Conservation (phyloP, 2,329 filamentous ascomycete genomes). For the Colletotrichum sp. region DNA sequence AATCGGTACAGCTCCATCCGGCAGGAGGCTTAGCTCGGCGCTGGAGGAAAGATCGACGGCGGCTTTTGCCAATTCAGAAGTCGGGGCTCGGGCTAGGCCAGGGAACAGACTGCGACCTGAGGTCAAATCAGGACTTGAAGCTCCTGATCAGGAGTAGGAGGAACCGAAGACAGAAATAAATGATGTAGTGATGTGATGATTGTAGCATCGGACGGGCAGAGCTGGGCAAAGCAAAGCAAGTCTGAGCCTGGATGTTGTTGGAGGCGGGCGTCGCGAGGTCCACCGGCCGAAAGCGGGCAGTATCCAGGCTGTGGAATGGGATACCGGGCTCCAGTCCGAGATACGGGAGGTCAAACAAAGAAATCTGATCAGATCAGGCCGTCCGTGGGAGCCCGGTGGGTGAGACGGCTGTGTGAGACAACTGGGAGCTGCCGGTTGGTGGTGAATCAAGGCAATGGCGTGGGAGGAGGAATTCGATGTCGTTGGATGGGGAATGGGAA, state of each 20-base stretch:
- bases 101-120: background rate
- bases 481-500: background rate
- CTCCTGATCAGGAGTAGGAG: background rate
- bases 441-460: background rate
- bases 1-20: constrained; percentile 4
- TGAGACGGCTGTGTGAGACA: background rate
- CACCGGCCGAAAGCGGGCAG: constrained; percentile 9
- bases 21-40: constrained; percentile 7
- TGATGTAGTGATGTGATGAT: constrained; percentile 13
- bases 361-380: background rate
- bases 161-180: background rate
- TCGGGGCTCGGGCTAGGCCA: background rate
- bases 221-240: background rate
- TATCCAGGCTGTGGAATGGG: background rate
- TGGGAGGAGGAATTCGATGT: background rate
- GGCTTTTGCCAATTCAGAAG: constrained; percentile 11
- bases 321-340: background rate
- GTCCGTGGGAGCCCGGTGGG: background rate
- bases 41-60: constrained; percentile 13
- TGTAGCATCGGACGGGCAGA: background rate
- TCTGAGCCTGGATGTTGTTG: background rate
- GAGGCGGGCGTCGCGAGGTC: background rate
- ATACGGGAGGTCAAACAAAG: background rate
- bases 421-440: background rate
- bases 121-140: background rate